Percentiles rank a stretch among this genome's conserved stretches.
Evolutionary conservation across 1,284 basidiomycete genomes (phyloP).

Genomic region (Rhodotorula sp.): DNA sequence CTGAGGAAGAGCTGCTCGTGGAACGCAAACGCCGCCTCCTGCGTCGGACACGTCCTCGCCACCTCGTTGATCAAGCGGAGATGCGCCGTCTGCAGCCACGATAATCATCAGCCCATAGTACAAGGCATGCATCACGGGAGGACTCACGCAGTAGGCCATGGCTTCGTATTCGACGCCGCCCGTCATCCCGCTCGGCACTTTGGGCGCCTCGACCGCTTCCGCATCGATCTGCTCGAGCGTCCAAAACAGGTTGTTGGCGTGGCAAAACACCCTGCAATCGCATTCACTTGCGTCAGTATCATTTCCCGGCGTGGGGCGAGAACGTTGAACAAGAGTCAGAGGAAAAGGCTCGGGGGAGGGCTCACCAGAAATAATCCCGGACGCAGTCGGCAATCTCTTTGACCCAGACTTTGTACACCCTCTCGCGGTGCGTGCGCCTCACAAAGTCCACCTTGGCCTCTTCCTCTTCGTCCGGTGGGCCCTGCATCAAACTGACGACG

Average conservation of each 20-base stretch:
- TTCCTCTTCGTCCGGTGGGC: constrained; percentile 47
- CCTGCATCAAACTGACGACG: constrained; percentile 47
- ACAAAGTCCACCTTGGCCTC: constrained; percentile 66
- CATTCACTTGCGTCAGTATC: not conserved
- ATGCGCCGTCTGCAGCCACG: constrained; percentile 66
- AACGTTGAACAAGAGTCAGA: not conserved
- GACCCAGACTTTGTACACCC: constrained; percentile 88
- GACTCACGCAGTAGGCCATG: constrained; percentile 83
- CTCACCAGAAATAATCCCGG: constrained; percentile 84
- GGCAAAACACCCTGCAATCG: constrained; percentile 77
- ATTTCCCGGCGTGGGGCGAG: too few species aligned
- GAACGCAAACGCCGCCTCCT: constrained; percentile 68
- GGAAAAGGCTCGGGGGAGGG: not conserved
- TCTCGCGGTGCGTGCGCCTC: constrained; percentile 71
- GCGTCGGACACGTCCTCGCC: constrained; percentile 63
- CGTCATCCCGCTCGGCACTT: constrained; percentile 95
- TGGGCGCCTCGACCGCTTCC: constrained; percentile 77
- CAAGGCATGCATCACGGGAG: not conserved
- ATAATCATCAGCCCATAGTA: not conserved
- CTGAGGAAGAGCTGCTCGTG: constrained; percentile 81
- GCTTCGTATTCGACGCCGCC: constrained; percentile 98
- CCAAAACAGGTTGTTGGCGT: constrained; percentile 89
- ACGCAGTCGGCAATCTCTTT: constrained; percentile 85
- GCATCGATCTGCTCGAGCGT: constrained; percentile 75
- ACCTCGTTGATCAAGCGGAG: constrained; percentile 77